Evolutionary conservation across 192 early-diverging fungal species (phyloP).

Genomic region (Backusella circina): DNA sequence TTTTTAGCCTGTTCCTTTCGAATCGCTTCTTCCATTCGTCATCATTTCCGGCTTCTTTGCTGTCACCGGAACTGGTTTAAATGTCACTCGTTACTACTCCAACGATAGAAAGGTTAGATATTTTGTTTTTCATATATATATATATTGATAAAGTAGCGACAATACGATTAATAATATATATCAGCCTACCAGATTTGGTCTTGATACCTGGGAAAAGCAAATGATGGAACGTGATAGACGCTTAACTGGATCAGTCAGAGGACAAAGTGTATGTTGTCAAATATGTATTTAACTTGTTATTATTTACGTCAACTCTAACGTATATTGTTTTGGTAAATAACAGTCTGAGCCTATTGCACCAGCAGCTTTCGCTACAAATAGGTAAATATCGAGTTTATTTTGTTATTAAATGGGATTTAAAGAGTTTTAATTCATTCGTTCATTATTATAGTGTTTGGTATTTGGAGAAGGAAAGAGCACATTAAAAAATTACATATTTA

Average conservation of each 20-base stretch:
- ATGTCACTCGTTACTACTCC: slow-evolving; percentile 50
- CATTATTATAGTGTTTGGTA: slow-evolving; percentile 55
- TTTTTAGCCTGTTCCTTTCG: slow-evolving; percentile 71
- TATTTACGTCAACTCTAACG: not conserved
- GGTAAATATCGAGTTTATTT: slow-evolving; percentile 10
- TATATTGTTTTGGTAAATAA: not conserved
- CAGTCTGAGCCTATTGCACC: slow-evolving; percentile 49
- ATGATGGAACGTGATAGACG: slow-evolving; percentile 79
- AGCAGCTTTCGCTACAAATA: slow-evolving; percentile 60
- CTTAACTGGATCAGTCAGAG: slow-evolving; percentile 66
- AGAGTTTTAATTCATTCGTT: not conserved
- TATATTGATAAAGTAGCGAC: not conserved
- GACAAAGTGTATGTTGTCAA: slow-evolving; percentile 50
- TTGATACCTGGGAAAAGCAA: slow-evolving; percentile 73
- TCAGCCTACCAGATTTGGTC: slow-evolving; percentile 57
- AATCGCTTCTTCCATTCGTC: slow-evolving; percentile 72
- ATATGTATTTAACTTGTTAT: not conserved
- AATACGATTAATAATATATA: not conserved
- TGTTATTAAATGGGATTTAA: not conserved
- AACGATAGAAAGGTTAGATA: slow-evolving; percentile 62
- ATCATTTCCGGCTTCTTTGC: slow-evolving; percentile 66
- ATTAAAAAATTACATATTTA: slow-evolving; percentile 7
- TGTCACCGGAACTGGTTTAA: slow-evolving; percentile 56
- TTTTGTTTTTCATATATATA: too few species aligned
- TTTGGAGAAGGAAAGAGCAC: slow-evolving; percentile 46